A percentile compares a stretch with the other conserved stretches of the same genome.
Evolutionary conservation across 1,139 yeast species (phyloP).

Genomic region (Candida anutae): DNA sequence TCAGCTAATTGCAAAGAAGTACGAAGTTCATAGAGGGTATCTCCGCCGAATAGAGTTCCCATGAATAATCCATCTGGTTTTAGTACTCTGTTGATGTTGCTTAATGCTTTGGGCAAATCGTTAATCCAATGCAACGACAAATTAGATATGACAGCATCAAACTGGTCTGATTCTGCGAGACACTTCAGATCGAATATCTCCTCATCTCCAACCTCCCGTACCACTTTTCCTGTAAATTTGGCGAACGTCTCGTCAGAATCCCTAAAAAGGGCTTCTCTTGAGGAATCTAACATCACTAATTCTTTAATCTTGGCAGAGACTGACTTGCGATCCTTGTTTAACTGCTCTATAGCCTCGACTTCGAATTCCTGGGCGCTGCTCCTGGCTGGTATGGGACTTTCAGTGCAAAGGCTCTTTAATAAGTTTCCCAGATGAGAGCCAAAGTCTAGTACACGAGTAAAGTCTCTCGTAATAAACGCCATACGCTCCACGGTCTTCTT

Average conservation of each 20-base stretch:
- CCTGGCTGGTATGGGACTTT: slow-evolving; percentile 17
- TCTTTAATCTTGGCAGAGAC: slow-evolving; percentile 48
- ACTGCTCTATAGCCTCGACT: slow-evolving; percentile 23
- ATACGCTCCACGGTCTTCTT: slow-evolving; percentile 65
- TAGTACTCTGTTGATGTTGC: slow-evolving; percentile 50
- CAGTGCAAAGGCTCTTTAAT: slow-evolving; percentile 29
- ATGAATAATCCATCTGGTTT: slow-evolving; percentile 79
- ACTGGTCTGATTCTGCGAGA: slow-evolving; percentile 34
- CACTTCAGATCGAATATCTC: slow-evolving; percentile 43
- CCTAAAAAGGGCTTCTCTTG: slow-evolving; percentile 44
- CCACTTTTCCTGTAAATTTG: slow-evolving; percentile 32
- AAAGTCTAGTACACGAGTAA: slow-evolving; percentile 55
- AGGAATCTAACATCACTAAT: slow-evolving; percentile 63
- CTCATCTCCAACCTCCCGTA: slow-evolving; percentile 59
- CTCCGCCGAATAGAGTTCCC: slow-evolving; percentile 83
- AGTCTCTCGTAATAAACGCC: slow-evolving; percentile 62
- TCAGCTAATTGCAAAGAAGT: slow-evolving; percentile 80
- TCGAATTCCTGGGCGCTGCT: slow-evolving; percentile 22
- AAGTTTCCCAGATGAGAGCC: slow-evolving; percentile 69
- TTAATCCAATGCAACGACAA: slow-evolving; percentile 81
- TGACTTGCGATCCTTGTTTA: slow-evolving; percentile 43
- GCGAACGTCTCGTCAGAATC: slow-evolving; percentile 33
- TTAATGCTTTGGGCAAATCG: slow-evolving; percentile 61
- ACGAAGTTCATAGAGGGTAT: slow-evolving; percentile 71
- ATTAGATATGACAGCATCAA: slow-evolving; percentile 70